phyloP scores from a whole-genome alignment of 768 basidiomycete genomes.

The Mycena pura region DNA sequence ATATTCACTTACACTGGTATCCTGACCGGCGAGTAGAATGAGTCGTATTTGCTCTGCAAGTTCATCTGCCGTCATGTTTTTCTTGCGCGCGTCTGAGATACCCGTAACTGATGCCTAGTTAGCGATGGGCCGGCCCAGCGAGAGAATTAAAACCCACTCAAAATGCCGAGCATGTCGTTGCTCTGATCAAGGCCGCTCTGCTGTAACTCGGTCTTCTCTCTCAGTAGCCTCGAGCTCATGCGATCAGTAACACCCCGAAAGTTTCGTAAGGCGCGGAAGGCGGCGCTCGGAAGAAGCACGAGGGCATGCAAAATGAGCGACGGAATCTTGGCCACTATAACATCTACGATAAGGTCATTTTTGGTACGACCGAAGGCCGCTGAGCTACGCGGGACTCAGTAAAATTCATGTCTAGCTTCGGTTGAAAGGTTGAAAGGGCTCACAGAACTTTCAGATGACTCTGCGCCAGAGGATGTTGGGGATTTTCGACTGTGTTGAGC shows the following conservation, averaged over 20 bases:
- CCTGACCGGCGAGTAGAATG: constrained; percentile 14
- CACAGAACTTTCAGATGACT: constrained; percentile 1
- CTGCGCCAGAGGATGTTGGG: not conserved
- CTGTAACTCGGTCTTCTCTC: not conserved
- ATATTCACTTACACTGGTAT: constrained; percentile 8
- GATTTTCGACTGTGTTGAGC: constrained; percentile 5
- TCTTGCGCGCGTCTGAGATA: constrained; percentile 1
- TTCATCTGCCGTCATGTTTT: constrained; percentile 17
- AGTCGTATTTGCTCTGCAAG: constrained; percentile 12
- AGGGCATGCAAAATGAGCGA: constrained; percentile 1
- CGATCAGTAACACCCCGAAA: constrained; percentile 15
- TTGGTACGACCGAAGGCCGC: constrained; percentile 7
- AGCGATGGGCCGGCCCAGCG: no score
- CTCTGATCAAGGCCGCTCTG: not conserved
- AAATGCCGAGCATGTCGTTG: constrained; percentile 18
- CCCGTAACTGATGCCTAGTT: constrained; percentile 12
- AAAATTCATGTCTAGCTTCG: not conserved
- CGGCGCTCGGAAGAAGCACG: constrained; percentile 7
- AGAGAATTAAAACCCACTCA: constrained; percentile 19
- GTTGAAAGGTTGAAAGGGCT: not conserved
- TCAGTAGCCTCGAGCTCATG: constrained; percentile 13
- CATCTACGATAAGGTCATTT: constrained; percentile 7
- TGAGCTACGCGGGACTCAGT: not conserved
- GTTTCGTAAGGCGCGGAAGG: constrained; percentile 7
- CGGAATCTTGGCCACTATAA: constrained; percentile 12